A percentile compares a stretch with the other conserved stretches of the same genome.
These are phyloP conservation scores for Mucor piriformis DNA, from an alignment of 371 early-diverging fungal genomes.

Conservation along the genomic window DNA sequence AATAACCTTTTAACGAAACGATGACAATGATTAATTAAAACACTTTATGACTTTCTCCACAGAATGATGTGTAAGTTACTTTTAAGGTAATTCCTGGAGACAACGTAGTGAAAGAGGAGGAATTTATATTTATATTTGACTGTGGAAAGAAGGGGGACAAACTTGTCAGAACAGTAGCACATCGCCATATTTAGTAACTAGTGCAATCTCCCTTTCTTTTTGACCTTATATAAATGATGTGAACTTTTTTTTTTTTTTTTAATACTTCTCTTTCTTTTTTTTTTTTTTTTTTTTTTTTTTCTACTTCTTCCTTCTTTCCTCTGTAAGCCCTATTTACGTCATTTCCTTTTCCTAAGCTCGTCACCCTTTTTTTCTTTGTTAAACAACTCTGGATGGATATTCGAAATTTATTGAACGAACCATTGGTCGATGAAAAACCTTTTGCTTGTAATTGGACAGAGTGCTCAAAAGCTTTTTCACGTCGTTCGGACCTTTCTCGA, in stretches of 20 bases:
- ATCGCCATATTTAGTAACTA: neutral
- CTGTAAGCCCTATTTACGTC: neutral
- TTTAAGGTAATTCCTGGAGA: neutral
- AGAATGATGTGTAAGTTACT: neutral
- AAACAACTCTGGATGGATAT: slow-evolving; percentile 42
- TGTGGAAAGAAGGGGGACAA: neutral
- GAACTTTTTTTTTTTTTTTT: neutral
- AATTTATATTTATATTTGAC: neutral
- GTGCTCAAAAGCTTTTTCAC: slow-evolving; percentile 77
- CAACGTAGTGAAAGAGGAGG: neutral
- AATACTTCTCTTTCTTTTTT: neutral
- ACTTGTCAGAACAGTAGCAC: neutral
- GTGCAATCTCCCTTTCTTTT: neutral
- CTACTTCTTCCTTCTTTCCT: neutral
- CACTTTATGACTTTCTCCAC: too few species aligned
- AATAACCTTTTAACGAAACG: neutral
- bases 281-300: neutral
- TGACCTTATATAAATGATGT: slow-evolving; percentile 11
- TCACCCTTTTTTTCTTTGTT: slow-evolving; percentile 3
- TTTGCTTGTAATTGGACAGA: slow-evolving; percentile 66
- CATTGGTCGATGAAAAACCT: slow-evolving; percentile 42
- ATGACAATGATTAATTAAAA: neutral
- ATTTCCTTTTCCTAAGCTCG: neutral
- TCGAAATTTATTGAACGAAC: slow-evolving; percentile 47
- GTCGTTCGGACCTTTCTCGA: slow-evolving; percentile 77